Conservation (phyloP, 192 early-diverging fungal species). For the Linnemannia schmuckeri region DNA sequence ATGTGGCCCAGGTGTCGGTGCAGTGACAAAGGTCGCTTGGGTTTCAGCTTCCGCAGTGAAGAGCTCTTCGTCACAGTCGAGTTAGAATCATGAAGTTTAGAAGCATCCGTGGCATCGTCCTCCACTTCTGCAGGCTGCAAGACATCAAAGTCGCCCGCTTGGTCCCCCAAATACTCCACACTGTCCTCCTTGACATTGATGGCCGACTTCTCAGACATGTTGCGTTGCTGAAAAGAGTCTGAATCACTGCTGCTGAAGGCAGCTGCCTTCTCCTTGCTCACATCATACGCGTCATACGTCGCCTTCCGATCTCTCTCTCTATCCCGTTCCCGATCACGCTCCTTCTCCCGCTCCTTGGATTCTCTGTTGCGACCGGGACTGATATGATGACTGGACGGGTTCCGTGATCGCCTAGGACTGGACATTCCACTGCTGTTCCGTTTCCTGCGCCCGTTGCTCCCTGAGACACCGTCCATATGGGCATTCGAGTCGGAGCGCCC, state of each 20-base stretch:
- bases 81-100: neutral
- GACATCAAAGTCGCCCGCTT: neutral
- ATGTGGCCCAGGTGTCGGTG: slow-evolving; percentile 1
- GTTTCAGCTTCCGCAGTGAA: slow-evolving; percentile 28
- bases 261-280: neutral
- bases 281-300: slow-evolving; percentile 16
- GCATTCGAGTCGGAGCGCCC: slow-evolving; percentile 30
- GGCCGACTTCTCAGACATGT: neutral
- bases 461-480: slow-evolving; percentile 15
- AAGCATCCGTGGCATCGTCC: neutral
- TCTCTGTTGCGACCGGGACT: slow-evolving; percentile 37
- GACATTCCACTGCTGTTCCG: slow-evolving; percentile 31
- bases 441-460: slow-evolving; percentile 11
- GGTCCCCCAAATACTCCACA: neutral
- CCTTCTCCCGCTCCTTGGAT: slow-evolving; percentile 39
- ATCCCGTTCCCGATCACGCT: slow-evolving; percentile 39
- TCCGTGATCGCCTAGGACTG: slow-evolving; percentile 25
- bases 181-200: slow-evolving; percentile 8
- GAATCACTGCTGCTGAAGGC: slow-evolving; percentile 14
- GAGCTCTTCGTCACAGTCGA: slow-evolving; percentile 1
- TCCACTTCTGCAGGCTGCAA: neutral
- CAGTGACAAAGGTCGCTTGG: slow-evolving; percentile 27
- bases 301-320: slow-evolving; percentile 34
- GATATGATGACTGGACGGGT: slow-evolving; percentile 4
- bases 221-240: slow-evolving; percentile 2